Conservation (phyloP, 352 stramenopile species). For the Globisporangium polare region DNA sequence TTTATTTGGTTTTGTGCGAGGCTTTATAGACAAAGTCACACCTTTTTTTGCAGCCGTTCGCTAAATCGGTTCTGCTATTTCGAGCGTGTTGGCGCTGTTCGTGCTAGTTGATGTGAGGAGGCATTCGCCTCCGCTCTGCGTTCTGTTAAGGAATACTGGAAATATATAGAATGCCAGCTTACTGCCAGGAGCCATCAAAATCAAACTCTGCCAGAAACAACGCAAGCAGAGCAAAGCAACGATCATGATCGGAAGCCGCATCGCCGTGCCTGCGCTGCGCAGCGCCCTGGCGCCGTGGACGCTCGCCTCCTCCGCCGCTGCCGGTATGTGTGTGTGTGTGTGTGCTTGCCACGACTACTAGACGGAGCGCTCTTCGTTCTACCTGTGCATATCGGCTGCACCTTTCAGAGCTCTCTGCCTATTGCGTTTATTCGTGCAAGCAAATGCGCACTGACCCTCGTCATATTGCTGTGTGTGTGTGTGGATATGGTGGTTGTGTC, state of each 20-base stretch:
- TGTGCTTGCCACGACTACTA: not conserved
- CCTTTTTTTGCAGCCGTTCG: no score
- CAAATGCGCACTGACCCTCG: not conserved
- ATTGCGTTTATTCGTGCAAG: conserved; percentile 17
- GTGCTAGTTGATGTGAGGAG: no score
- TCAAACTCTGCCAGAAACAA: conserved; percentile 9
- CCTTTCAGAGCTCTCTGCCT: not conserved
- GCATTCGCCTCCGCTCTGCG: no score
- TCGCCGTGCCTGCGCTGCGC: conserved; percentile 27
- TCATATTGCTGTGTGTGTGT: not conserved
- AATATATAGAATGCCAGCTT: not conserved
- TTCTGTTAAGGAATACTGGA: no score
- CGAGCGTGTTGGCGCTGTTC: no score
- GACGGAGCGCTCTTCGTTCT: not conserved
- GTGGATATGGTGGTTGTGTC: not conserved
- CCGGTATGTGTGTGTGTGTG: not conserved
- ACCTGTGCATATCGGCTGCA: not conserved
- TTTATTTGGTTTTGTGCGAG: no score
- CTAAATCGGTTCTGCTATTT: no score
- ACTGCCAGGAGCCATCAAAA: conserved; percentile 15
- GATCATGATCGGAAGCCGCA: conserved; percentile 18
- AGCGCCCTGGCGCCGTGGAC: conserved; percentile 27
- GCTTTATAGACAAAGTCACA: no score
- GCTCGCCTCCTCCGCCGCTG: conserved; percentile 25
- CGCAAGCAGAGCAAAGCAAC: conserved; percentile 3